Base-by-base conservation (phyloP, 768 basidiomycete species). In the Suillus subluteus region DNA sequence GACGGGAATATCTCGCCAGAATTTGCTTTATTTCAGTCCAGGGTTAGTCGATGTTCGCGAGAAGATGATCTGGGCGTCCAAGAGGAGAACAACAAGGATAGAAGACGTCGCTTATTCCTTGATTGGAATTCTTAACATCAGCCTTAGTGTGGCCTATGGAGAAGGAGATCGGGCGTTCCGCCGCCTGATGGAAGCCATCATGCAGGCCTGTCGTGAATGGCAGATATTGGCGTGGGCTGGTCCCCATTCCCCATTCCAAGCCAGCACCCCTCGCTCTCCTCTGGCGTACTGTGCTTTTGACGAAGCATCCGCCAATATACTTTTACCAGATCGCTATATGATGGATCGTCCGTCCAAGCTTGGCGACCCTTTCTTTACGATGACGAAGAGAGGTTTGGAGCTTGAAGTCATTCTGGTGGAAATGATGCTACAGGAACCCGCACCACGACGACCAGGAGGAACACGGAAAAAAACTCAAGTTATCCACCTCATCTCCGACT, bases 71-170 rank as follows among this genome's bases (percentile, higher is more conserved):
- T 73, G 76, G 76, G 75, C 75, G 2, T 68, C 74, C 1, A 46
- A 52, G 38, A 65, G 76, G 59, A 62, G 58, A 9, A 77, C 76
- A 21, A 76, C 74, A 8, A 71, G 69, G 32, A 52, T 63, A 11
- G 75, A 77, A 65, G 75, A 76, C 15, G 64, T 66, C 16, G 70
- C 75, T 21, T 75, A 75, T 48, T 73, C 67, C 6, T 67, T 75
- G 41, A 30, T 76, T n/a, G 75, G 74, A 6, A 67, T 75, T 32
- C 68, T 75, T 37, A 62, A 75, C 43, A 67, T 75, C 58, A 69
- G 63, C 46, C 68, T 76, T 46, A 61, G 66, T 12, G 68, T 75
- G 9, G 68, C 68, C 12, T 75, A 76, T 18, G 75, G 74, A 41
- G 71, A 73, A 48, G 74, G 76, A 6, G 66, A 61, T 41, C 67